These are phyloP conservation scores for Gynostemma pentaphyllum DNA, from an alignment of 306 rosid genomes.

Conservation along the genomic window DNA sequence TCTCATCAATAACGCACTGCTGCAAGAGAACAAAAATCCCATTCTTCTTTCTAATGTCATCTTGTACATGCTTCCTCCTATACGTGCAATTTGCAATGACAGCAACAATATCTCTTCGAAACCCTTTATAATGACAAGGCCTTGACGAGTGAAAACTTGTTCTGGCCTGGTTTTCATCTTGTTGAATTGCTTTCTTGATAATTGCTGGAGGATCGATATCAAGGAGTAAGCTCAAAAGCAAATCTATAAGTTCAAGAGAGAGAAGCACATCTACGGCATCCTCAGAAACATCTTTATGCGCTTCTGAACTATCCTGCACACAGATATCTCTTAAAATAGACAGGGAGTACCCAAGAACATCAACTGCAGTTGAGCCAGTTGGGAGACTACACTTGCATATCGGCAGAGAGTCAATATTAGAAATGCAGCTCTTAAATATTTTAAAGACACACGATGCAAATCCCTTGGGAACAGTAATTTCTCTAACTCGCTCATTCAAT, in stretches of 20 bases:
- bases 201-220: slow-evolving; percentile 64
- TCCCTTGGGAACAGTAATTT: slow-evolving; percentile 24
- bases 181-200: slow-evolving; percentile 38
- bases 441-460: slow-evolving; percentile 34
- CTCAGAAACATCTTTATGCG: slow-evolving; percentile 12
- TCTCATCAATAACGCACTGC: slow-evolving; percentile 67
- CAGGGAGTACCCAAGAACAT: slow-evolving; percentile 57
- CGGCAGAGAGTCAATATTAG: slow-evolving; percentile 15
- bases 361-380: slow-evolving; percentile 31
- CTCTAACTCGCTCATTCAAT: slow-evolving; percentile 30
- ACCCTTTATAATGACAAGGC: slow-evolving; percentile 55
- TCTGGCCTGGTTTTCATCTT: slow-evolving; percentile 21
- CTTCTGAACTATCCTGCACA: slow-evolving; percentile 26
- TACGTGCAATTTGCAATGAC: slow-evolving; percentile 52
- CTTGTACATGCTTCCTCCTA: slow-evolving; percentile 47
- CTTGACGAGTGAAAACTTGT: slow-evolving; percentile 17
- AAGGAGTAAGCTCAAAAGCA: slow-evolving; percentile 38
- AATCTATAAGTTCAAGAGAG: slow-evolving; percentile 36
- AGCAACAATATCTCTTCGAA: slow-evolving; percentile 56
- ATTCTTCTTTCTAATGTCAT: slow-evolving; percentile 35
- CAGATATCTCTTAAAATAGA: slow-evolving; percentile 59
- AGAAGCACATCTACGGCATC: slow-evolving; percentile 33
- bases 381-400: slow-evolving; percentile 48
- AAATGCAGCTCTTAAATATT: slow-evolving; percentile 40
- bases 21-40: slow-evolving; percentile 61